Evolutionary conservation across 164 flowering plant species (phyloP).

Genomic region (Chloranthus sessilifolius): DNA sequence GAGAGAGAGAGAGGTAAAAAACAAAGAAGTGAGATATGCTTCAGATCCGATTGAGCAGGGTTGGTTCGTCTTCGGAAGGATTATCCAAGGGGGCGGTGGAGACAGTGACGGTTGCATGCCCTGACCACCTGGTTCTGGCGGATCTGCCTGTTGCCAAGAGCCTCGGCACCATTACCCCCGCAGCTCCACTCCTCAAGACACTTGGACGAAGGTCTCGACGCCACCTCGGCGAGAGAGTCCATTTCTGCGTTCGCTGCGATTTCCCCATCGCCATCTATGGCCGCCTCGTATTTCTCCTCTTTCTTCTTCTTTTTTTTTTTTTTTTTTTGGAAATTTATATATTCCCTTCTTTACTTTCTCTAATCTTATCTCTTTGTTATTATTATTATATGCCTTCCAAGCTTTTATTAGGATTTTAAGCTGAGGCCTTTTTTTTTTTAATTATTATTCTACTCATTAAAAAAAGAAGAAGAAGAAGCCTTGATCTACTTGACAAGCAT

Average conservation of each 20-base stretch:
- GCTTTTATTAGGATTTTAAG: too few species aligned
- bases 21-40: conserved; percentile 48
- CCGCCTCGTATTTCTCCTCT: conserved; percentile 56
- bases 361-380: too few species aligned
- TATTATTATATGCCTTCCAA: too few species aligned
- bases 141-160: conserved; percentile 97
- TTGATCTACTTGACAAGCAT: too few species aligned
- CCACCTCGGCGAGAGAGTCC: conserved; percentile 84
- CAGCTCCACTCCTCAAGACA: conserved; percentile 58
- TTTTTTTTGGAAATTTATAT: too few species aligned
- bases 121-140: conserved; percentile 87
- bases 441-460: too few species aligned
- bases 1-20: not conserved
- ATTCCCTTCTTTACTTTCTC: too few species aligned
- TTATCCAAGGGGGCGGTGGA: conserved; percentile 47
- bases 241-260: conserved; percentile 97
- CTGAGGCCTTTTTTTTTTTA: too few species aligned
- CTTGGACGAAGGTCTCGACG: conserved; percentile 91
- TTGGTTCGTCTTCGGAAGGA: conserved; percentile 33
- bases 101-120: conserved; percentile 89
- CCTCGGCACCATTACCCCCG: conserved; percentile 43
- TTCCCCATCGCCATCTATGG: conserved; percentile 94
- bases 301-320: not conserved
- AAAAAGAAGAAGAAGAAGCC: too few species aligned
- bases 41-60: conserved; percentile 71